A percentile compares a stretch with the other conserved stretches of the same genome.
These are phyloP conservation scores for Colletotrichum neosansevieriae DNA, from an alignment of 2,329 filamentous ascomycete species.

Conservation along the genomic window DNA sequence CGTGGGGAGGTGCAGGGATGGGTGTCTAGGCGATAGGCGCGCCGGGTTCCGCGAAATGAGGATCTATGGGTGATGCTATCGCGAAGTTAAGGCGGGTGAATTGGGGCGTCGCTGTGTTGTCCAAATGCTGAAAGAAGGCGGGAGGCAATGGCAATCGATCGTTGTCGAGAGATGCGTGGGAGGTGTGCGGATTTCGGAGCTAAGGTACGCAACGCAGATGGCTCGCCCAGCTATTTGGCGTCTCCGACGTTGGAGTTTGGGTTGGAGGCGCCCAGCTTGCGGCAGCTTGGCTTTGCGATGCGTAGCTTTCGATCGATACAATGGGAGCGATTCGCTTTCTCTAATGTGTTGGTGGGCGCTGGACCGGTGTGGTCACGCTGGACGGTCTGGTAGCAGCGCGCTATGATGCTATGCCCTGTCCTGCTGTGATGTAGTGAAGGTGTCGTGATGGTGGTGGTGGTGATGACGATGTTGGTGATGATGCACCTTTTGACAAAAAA, in stretches of 20 bases:
- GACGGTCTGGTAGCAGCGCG: neutral
- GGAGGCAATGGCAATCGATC: slow-evolving; percentile 30
- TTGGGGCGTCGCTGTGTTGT: neutral
- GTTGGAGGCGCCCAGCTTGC: slow-evolving; percentile 19
- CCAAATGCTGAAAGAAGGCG: neutral
- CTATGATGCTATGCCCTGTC: slow-evolving; percentile 15
- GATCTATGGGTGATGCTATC: slow-evolving; percentile 31
- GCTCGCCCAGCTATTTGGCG: neutral
- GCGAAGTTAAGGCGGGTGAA: slow-evolving; percentile 20
- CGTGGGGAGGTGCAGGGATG: slow-evolving; percentile 15
- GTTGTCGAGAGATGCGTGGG: slow-evolving; percentile 10
- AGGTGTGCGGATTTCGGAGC: slow-evolving; percentile 7
- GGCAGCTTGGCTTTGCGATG: neutral
- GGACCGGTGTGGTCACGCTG: neutral
- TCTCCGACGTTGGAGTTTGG: slow-evolving; percentile 10
- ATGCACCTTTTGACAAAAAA: neutral
- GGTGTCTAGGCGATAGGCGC: neutral
- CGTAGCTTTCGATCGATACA: slow-evolving; percentile 18
- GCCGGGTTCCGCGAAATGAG: slow-evolving; percentile 14
- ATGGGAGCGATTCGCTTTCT: neutral
- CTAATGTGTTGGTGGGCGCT: neutral
- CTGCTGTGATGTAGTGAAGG: neutral
- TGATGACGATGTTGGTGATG: slow-evolving; percentile 7
- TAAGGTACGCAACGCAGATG: slow-evolving; percentile 12
- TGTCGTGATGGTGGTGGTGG: neutral